Base-by-base conservation (phyloP, 805 yeast genomes). In the Yamadazyma philogaea region DNA sequence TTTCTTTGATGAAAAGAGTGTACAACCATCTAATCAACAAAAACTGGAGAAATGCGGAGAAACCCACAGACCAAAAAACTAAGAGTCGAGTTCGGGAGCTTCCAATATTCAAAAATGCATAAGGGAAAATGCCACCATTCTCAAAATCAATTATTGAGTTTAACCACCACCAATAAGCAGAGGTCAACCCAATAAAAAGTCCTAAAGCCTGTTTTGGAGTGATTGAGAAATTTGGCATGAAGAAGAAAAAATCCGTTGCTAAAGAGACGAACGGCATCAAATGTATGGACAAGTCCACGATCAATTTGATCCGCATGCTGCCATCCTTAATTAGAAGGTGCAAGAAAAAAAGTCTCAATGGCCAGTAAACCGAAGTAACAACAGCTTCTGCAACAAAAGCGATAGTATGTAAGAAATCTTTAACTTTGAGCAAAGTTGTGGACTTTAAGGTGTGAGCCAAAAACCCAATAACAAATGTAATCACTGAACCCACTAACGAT, bases 341-440 rank as follows among this genome's bases (percentile, higher is more conserved):
- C 27, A 74, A 54, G 39, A 74, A 72, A 52, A 79, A 76, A 14
- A 83, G 43, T 48, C 80, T 66, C 49, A 84, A 68, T 0, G 82
- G 79, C 91, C 93, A 85, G 57, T 85, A 85, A 12, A 84, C 77
- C 1, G 64, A 26, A 0, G 86, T 70, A 14, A 85, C 88, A 16
- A 84, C 68, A 8, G 74, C 64, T 55, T 84, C 90, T 14, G 81
- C 52, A 0, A 79, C 76, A 35, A 82, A 60, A 0, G 81, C 79
- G 31, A 78, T 54, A 1, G 86, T 81, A 45, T 81, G 75, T 24
- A 74, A 39, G 39, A 63, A 56, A 40, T 70, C 69, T 47, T 75
- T 75, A 26, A 66, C 20, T 7, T 42, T 30, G 47, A 60, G 70
- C 20, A 70, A 45, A 14, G 24, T 6, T 7, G 46, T 38, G 7